Conservation (phyloP, 768 basidiomycete genomes). For the Naematelia encephala region DNA sequence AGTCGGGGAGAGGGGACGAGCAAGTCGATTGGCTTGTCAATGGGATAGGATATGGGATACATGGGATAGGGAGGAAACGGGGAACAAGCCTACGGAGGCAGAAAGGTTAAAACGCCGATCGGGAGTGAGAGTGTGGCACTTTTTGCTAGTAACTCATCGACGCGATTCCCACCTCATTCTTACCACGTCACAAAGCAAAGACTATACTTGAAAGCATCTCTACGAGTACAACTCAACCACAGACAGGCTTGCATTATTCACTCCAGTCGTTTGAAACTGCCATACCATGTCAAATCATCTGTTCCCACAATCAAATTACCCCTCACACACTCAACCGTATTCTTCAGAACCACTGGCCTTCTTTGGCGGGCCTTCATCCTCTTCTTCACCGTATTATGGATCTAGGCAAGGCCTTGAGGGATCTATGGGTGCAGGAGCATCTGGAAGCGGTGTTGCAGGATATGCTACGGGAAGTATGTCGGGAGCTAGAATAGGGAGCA, state of each 20-base stretch:
- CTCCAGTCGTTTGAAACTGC: background rate
- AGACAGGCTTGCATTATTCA: too few species aligned
- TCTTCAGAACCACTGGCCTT: constrained; percentile 46
- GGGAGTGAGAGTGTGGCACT: background rate
- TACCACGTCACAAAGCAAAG: background rate
- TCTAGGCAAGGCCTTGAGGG: constrained; percentile 33
- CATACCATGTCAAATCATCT: constrained; percentile 21
- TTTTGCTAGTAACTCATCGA: background rate
- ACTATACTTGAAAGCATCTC: too few species aligned
- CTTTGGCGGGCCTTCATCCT: constrained; percentile 37
- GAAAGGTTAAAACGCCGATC: constrained; percentile 1
- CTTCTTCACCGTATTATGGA: constrained; percentile 33
- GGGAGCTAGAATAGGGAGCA: constrained; percentile 50
- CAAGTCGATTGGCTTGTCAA: background rate
- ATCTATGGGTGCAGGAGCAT: constrained; percentile 15
- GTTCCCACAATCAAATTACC: constrained; percentile 21
- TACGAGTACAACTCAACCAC: too few species aligned
- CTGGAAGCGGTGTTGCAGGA: constrained; percentile 57
- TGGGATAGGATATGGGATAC: background rate
- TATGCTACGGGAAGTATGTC: constrained; percentile 51
- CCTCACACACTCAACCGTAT: constrained; percentile 15
- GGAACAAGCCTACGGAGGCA: background rate
- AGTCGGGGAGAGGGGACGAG: background rate
- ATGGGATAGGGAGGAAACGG: background rate
- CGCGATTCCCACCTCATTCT: background rate